Conservation (phyloP, 768 basidiomycete species). For the Tricholoma flavovirens region DNA sequence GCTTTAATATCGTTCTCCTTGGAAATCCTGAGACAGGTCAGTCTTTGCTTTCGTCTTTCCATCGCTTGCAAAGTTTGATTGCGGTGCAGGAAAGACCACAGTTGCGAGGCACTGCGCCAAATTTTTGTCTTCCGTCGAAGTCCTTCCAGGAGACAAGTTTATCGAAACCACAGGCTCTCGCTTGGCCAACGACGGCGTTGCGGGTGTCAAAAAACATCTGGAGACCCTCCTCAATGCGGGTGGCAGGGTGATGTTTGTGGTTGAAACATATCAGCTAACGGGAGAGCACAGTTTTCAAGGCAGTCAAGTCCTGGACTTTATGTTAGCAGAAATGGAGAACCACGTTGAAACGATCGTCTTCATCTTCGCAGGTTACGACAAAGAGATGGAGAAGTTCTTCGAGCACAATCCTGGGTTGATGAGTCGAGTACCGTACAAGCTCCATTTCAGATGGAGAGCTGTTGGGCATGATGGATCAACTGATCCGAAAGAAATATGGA, state of each 20-base stretch:
- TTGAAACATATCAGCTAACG: slow-evolving; percentile 67
- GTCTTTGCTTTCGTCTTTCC: slow-evolving; percentile 4
- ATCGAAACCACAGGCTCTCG: slow-evolving; percentile 60
- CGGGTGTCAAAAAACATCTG: slow-evolving; percentile 44
- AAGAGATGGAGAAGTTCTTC: slow-evolving; percentile 73
- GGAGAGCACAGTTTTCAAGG: slow-evolving; percentile 43
- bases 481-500: slow-evolving; percentile 39
- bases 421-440: slow-evolving; percentile 60
- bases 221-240: slow-evolving; percentile 42
- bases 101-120: slow-evolving; percentile 60
- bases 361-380: slow-evolving; percentile 65
- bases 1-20: slow-evolving; percentile 56
- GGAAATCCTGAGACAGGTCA: slow-evolving; percentile 75
- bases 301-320: slow-evolving; percentile 57
- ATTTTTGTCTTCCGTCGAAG: slow-evolving; percentile 49
- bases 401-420: slow-evolving; percentile 67
- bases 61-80: background rate
- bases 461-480: slow-evolving; percentile 45
- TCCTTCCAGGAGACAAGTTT: slow-evolving; percentile 48
- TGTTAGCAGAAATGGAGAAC: slow-evolving; percentile 74
- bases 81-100: slow-evolving; percentile 56
- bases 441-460: slow-evolving; percentile 57
- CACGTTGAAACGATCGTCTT: slow-evolving; percentile 58
- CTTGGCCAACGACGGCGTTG: slow-evolving; percentile 52
- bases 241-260: slow-evolving; percentile 63